Evolutionary conservation across 257 asterid species (phyloP), one percentile per base, ranked within the genome.

Genomic region (Petunia axillaris): DNA sequence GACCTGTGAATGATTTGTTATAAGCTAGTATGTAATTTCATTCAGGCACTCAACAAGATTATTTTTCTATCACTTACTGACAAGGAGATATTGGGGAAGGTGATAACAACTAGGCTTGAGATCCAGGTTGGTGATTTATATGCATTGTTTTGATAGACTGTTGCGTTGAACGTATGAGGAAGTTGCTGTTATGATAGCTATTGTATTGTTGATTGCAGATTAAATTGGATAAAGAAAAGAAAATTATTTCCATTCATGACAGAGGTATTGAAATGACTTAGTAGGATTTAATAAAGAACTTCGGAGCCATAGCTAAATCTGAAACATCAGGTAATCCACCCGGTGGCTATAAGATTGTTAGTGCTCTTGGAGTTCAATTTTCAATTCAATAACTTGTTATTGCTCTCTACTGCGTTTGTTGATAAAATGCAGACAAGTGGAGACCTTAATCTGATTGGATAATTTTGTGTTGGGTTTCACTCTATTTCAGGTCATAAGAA

Each of bases 261-360:
- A 87, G 97, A 87, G 99, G 98, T 80, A 90, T 95, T 50, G 98
- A 98, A 75, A 93, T 95, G 99, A 95, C 99, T 41, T 93, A 95
- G 86, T 98, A 95, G 81, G 99, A 95, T 82, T 85, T 95, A 84
- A 89, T 93, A 76, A 95, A 95, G 92, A 93, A 93, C 82, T 86
- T 95, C 96, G 99, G 99, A 53, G 93, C 99, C 78, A 95, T 95
- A 64, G 99, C 99, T 44, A 95, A 95, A 71, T 95, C 99, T 79
- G 97, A 98, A 87, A 95, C 99, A 77, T 95, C 97, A 89, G 99
- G 99, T 95, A 84, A 41, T 15, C 44, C 36, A 73, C 25, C 38
- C 81, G 77, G 16, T 7, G 43, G 25, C 16, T 64, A 65, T 77
- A 6, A 54, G 16, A 25, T 50, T 54, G 13, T 75, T 1, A 3